Evolutionary conservation across 1,139 yeast species (phyloP).

Genomic region (Pneumocystis murina): DNA sequence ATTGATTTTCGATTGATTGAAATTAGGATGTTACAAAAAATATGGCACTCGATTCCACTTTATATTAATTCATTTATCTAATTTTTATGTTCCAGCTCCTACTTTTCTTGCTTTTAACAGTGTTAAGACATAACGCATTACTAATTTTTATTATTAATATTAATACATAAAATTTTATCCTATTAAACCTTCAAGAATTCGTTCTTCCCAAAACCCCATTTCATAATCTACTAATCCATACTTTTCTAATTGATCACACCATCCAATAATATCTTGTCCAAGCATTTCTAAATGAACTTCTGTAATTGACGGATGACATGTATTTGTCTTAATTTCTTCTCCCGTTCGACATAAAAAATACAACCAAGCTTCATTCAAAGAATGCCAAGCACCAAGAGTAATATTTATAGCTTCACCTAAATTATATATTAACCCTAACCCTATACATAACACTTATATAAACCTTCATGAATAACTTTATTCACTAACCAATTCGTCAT

Average conservation of each 20-base stretch:
- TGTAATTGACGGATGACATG: not conserved
- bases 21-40: conserved; percentile 27
- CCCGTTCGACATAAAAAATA: not conserved
- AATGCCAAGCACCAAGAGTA: not conserved
- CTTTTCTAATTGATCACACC: conserved; percentile 1
- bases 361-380: not conserved
- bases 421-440: not conserved
- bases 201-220: conserved; percentile 13
- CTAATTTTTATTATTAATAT: not conserved
- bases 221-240: conserved; percentile 14
- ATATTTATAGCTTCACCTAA: not conserved
- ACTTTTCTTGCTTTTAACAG: not conserved
- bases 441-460: not conserved
- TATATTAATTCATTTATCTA: no score
- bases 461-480: not conserved
- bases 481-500: not conserved
- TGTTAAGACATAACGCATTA: not conserved
- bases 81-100: no score
- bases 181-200: conserved; percentile 9
- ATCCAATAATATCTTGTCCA: not conserved
- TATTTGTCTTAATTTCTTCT: not conserved
- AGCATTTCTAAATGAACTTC: not conserved
- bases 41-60: not conserved
- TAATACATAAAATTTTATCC: not conserved
- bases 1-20: conserved; percentile 14